phyloP scores from a whole-genome alignment of 768 basidiomycete species.

The Boletus vermiculosoides region DNA sequence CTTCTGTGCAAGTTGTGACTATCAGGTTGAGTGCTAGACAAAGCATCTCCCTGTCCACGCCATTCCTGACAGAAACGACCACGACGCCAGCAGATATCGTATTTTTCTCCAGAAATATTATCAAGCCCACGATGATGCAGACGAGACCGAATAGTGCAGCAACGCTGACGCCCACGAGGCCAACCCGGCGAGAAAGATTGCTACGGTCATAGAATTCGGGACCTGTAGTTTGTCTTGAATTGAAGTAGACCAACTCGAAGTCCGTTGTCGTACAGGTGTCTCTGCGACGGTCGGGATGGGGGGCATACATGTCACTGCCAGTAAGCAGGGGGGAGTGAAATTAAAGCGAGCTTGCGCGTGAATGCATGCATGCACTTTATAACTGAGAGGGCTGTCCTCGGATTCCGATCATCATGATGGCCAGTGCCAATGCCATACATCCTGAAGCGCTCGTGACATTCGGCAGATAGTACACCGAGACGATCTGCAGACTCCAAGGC shows the following conservation, averaged over 20 bases:
- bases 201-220: constrained; percentile 32
- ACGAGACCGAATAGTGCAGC: constrained; percentile 20
- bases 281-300: background rate
- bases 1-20: constrained; percentile 29
- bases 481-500: too few species aligned
- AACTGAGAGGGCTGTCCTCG: background rate
- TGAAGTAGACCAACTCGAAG: constrained; percentile 23
- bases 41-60: constrained; percentile 21
- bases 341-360: background rate
- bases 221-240: constrained; percentile 20
- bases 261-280: constrained; percentile 11
- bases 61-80: constrained; percentile 15
- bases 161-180: constrained; percentile 25
- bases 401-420: constrained; percentile 1
- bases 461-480: background rate
- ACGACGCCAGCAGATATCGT: constrained; percentile 26
- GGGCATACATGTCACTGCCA: constrained; percentile 6
- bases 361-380: background rate
- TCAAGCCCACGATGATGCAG: constrained; percentile 25
- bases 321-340: background rate
- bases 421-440: background rate
- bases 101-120: constrained; percentile 24
- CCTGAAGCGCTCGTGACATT: background rate
- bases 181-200: constrained; percentile 21
- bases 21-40: constrained; percentile 27